Base-by-base conservation (phyloP, 768 basidiomycete genomes). In the Termitomyces sp. region DNA sequence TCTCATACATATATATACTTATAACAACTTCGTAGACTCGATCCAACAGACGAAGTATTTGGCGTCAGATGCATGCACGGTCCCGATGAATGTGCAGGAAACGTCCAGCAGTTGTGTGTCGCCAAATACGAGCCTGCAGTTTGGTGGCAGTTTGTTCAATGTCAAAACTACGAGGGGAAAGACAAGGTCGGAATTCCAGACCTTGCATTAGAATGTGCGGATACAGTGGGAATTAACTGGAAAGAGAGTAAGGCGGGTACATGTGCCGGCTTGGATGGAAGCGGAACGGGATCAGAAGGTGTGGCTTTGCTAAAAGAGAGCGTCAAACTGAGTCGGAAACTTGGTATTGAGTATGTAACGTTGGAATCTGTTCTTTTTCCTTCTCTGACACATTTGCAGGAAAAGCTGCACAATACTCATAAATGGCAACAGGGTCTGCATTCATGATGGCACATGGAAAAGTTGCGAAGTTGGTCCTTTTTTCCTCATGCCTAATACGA, bases 351-450 rank as follows among this genome's bases (percentile, higher is more conserved):
- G 91, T 91, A 71, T 36, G 74, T 64, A 26, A 26, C 33, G 20
- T 43, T 13, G n/a, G 18, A 20, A 52, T 46, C 9, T 13, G 18
- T n/a, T 20, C 35, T 5, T 43, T 28, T 47, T 3, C 18, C 13
- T 36, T 23, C 18, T 18, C 28, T 54, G 18, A 54, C 28, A 18
- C 40, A 32, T n/a, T 58, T 41, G 56, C 66, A 89, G 86, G 56
- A 94, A 87, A 74, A 95, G 93, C 69, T 97, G 95, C 75, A 94
- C 94, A 7, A 77, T 98, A 48, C 66, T 93, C 41, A 90, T 98
- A 66, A 88, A 82, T 65, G 80, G 77, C 2, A 77, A 75, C 63
- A 74, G 80, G 62, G 83, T 88, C 14, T 94, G 92, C 67, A 78
- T 93, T 43, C 88, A 86, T 57, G 91, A 95, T 67, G 84, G 77